Conservation (phyloP, 1,284 basidiomycete genomes). For the Tilletia setariae region DNA sequence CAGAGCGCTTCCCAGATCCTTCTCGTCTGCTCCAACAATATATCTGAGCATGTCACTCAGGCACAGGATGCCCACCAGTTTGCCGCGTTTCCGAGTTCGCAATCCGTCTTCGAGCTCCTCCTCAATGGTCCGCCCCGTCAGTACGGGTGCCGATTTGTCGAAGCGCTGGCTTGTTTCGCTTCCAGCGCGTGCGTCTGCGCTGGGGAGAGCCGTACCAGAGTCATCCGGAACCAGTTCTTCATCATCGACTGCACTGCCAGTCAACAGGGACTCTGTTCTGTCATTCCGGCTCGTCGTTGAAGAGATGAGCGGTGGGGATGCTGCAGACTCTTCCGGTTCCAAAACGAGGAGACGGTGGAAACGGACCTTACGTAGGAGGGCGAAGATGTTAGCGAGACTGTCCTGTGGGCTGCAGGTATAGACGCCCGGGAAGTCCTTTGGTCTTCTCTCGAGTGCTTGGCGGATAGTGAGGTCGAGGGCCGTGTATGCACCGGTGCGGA, state of each 20-base stretch:
- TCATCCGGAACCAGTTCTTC: constrained; percentile 16
- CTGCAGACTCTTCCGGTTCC: constrained; percentile 29
- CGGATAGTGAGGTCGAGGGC: constrained; percentile 91
- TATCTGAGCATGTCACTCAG: constrained; percentile 47
- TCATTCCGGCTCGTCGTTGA: constrained; percentile 21
- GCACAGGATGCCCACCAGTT: constrained; percentile 49
- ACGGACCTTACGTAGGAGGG: constrained; percentile 84
- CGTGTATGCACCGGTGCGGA: constrained; percentile 90
- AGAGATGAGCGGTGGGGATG: constrained; percentile 17
- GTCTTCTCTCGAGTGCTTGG: constrained; percentile 82
- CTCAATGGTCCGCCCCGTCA: constrained; percentile 22
- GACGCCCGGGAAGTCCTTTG: constrained; percentile 87
- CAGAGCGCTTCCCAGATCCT: constrained; percentile 5
- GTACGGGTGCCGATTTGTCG: background rate
- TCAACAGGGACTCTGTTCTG: constrained; percentile 14
- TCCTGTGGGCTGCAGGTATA: constrained; percentile 92
- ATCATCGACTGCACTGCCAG: constrained; percentile 20
- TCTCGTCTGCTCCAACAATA: constrained; percentile 37
- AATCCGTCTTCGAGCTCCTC: constrained; percentile 30
- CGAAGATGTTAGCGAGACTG: constrained; percentile 85
- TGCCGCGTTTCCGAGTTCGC: constrained; percentile 25
- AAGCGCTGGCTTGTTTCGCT: background rate
- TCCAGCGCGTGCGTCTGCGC: background rate
- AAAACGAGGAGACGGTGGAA: constrained; percentile 72
- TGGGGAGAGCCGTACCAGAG: constrained; percentile 12